These are phyloP conservation scores for Xylaria sp. DNA, from an alignment of 2,329 filamentous ascomycete genomes.

Conservation along the genomic window DNA sequence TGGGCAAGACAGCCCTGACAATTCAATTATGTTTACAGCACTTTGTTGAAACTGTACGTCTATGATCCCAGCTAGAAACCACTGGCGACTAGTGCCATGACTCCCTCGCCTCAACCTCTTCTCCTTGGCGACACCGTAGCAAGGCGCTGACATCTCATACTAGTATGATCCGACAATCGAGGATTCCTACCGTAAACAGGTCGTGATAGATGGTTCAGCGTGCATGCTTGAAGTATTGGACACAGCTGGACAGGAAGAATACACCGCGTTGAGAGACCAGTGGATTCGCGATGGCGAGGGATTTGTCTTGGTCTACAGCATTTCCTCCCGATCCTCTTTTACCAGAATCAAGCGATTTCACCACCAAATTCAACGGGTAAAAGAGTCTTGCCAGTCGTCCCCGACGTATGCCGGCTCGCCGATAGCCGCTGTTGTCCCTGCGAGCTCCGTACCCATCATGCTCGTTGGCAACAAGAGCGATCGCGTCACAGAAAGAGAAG, in stretches of 20 bases:
- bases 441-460: slow-evolving; percentile 89
- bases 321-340: slow-evolving; percentile 95
- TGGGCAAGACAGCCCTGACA: slow-evolving; percentile 92
- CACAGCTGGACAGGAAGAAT: slow-evolving; percentile 98
- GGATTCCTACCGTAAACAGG: slow-evolving; percentile 87
- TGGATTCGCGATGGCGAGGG: slow-evolving; percentile 99
- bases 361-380: slow-evolving; percentile 95
- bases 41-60: slow-evolving; percentile 89
- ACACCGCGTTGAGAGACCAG: slow-evolving; percentile 94
- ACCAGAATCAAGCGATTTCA: slow-evolving; percentile 95
- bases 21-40: slow-evolving; percentile 98
- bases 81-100: slow-evolving; percentile 4
- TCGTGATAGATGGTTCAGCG: slow-evolving; percentile 92
- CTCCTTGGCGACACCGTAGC: not conserved
- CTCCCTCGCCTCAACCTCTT: not conserved
- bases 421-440: slow-evolving; percentile 67
- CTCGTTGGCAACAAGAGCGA: slow-evolving; percentile 99
- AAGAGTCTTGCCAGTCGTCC: slow-evolving; percentile 84
- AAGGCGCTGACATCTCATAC: slow-evolving; percentile 36
- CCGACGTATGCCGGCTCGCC: slow-evolving; percentile 82
- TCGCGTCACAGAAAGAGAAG: slow-evolving; percentile 92
- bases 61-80: not conserved
- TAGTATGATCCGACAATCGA: slow-evolving; percentile 90
- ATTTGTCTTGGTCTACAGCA: slow-evolving; percentile 97
- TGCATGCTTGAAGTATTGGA: slow-evolving; percentile 98